phyloP scores from a whole-genome alignment of 202 grass and related monocot species.

The Schoenoplectus tabernaemontani region DNA sequence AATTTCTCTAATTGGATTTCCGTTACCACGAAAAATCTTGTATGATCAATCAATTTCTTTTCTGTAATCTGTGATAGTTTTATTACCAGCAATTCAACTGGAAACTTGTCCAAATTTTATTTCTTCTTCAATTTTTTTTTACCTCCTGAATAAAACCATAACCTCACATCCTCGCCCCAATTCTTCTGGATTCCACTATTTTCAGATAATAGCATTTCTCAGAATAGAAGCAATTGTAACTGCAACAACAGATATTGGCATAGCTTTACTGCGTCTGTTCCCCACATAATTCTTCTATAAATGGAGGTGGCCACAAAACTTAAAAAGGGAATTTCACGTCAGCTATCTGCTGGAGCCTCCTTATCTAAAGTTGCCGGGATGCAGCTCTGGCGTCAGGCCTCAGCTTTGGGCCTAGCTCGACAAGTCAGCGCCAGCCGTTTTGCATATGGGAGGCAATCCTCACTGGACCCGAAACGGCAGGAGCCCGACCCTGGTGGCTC shows the following conservation, averaged over 20 bases:
- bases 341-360: constrained; percentile 56
- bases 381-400: constrained; percentile 63
- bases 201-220: neutral
- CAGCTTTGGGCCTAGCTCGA: neutral
- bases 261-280: neutral
- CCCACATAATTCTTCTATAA: neutral
- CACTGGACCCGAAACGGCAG: constrained; percentile 70
- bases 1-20: neutral
- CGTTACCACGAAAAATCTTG: neutral
- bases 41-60: neutral
- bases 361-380: constrained; percentile 3
- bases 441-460: constrained; percentile 71
- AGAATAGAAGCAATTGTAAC: neutral
- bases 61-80: neutral
- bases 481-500: neutral
- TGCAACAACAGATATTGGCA: neutral
- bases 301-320: constrained; percentile 82
- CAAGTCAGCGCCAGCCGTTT: constrained; percentile 34
- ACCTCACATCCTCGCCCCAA: neutral
- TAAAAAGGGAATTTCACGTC: constrained; percentile 65
- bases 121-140: constrained; percentile 4
- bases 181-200: neutral
- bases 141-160: neutral
- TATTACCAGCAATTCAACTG: neutral
- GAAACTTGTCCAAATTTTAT: neutral